Evolutionary conservation across 2,329 filamentous ascomycete genomes (phyloP).

Genomic region (Paraphoma chrysanthemicola): DNA sequence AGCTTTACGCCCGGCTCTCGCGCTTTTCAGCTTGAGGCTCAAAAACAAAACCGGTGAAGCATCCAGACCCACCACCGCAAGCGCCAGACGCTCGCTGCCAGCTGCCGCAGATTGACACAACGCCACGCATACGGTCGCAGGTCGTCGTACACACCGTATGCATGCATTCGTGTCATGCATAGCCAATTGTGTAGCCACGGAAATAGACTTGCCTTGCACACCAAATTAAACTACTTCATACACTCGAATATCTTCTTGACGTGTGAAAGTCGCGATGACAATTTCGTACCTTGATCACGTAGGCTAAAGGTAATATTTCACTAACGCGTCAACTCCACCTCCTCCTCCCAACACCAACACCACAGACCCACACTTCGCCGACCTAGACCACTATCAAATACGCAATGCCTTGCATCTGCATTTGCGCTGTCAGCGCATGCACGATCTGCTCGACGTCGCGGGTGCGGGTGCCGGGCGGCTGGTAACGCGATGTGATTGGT

Average conservation of each 20-base stretch:
- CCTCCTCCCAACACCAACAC: background rate
- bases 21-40: background rate
- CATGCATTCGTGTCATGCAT: background rate
- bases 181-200: background rate
- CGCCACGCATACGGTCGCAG: background rate
- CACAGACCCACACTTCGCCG: background rate
- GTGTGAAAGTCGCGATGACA: background rate
- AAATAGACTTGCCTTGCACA: no score
- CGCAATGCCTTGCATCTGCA: background rate
- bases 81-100: background rate
- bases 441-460: background rate
- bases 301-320: background rate
- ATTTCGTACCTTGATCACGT: background rate
- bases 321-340: background rate
- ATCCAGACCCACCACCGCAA: background rate
- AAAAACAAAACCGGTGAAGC: background rate
- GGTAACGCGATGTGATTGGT: conserved; percentile 1
- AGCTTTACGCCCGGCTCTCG: no score
- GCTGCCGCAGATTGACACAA: background rate
- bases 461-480: conserved; percentile 6
- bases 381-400: background rate
- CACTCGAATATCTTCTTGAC: no score
- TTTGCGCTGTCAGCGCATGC: background rate
- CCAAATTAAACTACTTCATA: no score
- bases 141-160: background rate